These are phyloP conservation scores for Spinellus fusiger DNA, from an alignment of 192 early-diverging fungal genomes.

Conservation along the genomic window DNA sequence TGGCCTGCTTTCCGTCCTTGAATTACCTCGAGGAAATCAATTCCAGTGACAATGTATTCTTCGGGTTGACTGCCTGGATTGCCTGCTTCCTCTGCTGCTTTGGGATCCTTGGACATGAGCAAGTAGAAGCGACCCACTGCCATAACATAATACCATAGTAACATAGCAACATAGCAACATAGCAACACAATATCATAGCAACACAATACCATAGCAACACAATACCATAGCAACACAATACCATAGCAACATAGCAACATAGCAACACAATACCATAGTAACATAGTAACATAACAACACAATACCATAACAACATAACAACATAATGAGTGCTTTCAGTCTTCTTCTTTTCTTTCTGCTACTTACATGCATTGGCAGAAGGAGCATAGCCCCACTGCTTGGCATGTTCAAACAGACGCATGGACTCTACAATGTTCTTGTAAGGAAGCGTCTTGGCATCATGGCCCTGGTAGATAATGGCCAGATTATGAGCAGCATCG, in stretches of 20 bases:
- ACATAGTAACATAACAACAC: no score
- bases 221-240: background rate
- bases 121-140: conserved; percentile 33
- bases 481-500: conserved; percentile 48
- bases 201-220: background rate
- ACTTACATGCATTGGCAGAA: conserved; percentile 39
- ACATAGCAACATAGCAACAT: no score
- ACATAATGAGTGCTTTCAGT: no score
- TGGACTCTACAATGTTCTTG: conserved; percentile 29
- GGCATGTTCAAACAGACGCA: conserved; percentile 37
- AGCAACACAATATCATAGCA: background rate
- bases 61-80: conserved; percentile 25
- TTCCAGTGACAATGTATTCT: conserved; percentile 41
- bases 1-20: background rate
- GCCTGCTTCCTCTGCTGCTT: conserved; percentile 26
- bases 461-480: conserved; percentile 43
- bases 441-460: conserved; percentile 17
- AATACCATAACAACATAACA: no score
- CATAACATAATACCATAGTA: background rate
- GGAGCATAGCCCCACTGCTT: conserved; percentile 40
- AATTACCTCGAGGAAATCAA: conserved; percentile 26
- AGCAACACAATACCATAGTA: no score
- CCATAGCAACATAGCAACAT: no score
- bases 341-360: background rate
- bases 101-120: conserved; percentile 27